phyloP scores from a whole-genome alignment of 306 rosid genomes.

The Cucurbita ficifolia region DNA sequence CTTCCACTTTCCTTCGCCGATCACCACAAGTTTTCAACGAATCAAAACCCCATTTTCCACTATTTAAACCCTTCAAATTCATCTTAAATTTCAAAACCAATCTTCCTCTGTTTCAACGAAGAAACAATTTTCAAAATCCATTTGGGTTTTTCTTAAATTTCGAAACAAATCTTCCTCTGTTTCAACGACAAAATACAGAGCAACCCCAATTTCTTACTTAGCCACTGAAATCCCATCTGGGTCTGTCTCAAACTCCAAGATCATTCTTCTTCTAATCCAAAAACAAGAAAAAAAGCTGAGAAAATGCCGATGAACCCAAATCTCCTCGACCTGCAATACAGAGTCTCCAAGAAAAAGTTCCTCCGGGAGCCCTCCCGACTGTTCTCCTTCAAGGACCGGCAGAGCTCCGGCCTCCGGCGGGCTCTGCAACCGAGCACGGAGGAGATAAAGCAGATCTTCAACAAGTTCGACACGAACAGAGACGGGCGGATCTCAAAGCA shows the following conservation, averaged over 20 bases:
- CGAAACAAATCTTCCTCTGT: neutral
- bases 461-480: conserved; percentile 56
- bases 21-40: neutral
- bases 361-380: conserved; percentile 41
- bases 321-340: conserved; percentile 73
- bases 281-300: too few species aligned
- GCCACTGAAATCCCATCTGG: too few species aligned
- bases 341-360: conserved; percentile 41
- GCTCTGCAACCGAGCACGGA: conserved; percentile 38
- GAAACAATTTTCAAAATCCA: too few species aligned
- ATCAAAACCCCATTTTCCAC: neutral
- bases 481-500: conserved; percentile 62
- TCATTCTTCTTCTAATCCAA: neutral
- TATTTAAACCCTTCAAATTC: neutral
- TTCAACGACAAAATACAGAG: neutral
- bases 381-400: conserved; percentile 35
- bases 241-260: neutral
- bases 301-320: conserved; percentile 30
- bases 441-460: conserved; percentile 70
- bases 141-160: too few species aligned
- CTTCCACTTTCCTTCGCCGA: neutral
- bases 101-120: neutral
- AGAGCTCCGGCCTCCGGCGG: conserved; percentile 27
- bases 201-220: neutral
- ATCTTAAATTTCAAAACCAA: neutral